Conservation (phyloP, 1,284 basidiomycete genomes). For the Trichosporon ovoides region DNA sequence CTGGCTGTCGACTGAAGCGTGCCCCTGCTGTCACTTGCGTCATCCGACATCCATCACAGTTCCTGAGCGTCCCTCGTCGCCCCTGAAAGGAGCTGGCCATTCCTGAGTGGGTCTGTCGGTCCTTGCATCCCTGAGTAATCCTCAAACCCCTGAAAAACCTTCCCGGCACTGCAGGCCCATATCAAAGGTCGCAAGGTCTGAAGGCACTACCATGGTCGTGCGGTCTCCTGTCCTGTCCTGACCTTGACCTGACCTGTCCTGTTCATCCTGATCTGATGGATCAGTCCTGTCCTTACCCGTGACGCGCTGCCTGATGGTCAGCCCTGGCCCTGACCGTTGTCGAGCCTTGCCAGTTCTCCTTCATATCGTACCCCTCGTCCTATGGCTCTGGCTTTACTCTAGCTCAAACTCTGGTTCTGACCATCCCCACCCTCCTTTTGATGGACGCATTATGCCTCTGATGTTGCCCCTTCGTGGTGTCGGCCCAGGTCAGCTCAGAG, state of each 20-base stretch:
- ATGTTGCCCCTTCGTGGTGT: too few relatives aligned
- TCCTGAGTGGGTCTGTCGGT: neutral
- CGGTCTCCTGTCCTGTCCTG: too few relatives aligned
- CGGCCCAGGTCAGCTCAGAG: too few relatives aligned
- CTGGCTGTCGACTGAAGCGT: too few relatives aligned
- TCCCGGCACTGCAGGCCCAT: too few relatives aligned
- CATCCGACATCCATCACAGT: neutral
- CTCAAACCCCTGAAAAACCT: neutral
- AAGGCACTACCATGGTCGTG: too few relatives aligned
- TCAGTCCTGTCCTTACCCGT: slow-evolving; percentile 2
- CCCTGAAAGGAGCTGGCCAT: neutral
- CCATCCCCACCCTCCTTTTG: neutral
- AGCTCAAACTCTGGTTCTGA: neutral
- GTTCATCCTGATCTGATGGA: too few relatives aligned
- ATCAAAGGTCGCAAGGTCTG: too few relatives aligned
- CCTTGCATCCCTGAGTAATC: neutral
- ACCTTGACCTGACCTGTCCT: too few relatives aligned
- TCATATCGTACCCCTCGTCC: neutral
- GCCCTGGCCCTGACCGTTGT: slow-evolving; percentile 9
- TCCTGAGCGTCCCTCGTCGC: neutral
- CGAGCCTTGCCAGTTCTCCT: neutral
- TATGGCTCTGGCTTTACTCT: neutral
- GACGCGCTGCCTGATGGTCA: neutral
- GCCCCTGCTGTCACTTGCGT: neutral
- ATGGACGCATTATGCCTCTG: too few relatives aligned